Base-by-base conservation (phyloP, 2,329 filamentous ascomycete species). In the Bipolaris gigantea region DNA sequence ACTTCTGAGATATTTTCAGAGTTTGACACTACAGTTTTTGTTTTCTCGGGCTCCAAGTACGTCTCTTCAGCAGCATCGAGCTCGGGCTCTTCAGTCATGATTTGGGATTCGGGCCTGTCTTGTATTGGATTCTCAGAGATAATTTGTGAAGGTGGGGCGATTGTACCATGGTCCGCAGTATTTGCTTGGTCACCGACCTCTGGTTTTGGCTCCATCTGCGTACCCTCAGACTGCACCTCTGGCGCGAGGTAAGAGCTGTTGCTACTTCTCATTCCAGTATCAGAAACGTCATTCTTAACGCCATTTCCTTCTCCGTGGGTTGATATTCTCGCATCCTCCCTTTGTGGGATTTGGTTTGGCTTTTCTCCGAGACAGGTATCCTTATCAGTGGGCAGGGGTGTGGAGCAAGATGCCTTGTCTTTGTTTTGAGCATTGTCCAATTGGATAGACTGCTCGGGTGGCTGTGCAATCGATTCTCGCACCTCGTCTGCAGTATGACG, bases 241-340 rank as follows among this genome's bases (percentile, higher is more conserved):
- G 57, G 56, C 9, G 64, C 64, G 3, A 63, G 65, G 21, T 66
- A 56, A 27, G 64, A 68, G 46, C 62, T 70, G 13, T 46, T 44
- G 18, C 70, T 63, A 8, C 65, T 58, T 47, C 64, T 65, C 15
- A 57, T 53, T n/a, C 67, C 63, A 21, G 67, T 63, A 16, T 70
- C 65, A 1, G 64, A 65, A 11, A 18, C 16, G 6, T 43, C n/a
- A 3, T 64, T 53, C 18, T 55, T 43, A 5, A 18, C 16, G 13
- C 32, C 30, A 42, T 44, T 38, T 18, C 16, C 27, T 30, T 15
- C 25, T 19, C 45, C 27, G n/a, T 32, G 13, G 16, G 15, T 21
- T 3, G 18, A 25, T 13, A 10, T 38, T 45, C 19, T 38, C 4
- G 32, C 25, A 35, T 19, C 8, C 33, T 33, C 10, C 30, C 21